These are phyloP conservation scores for Hypoxylon sp. DNA, from an alignment of 2,329 filamentous ascomycete genomes.

Conservation along the genomic window DNA sequence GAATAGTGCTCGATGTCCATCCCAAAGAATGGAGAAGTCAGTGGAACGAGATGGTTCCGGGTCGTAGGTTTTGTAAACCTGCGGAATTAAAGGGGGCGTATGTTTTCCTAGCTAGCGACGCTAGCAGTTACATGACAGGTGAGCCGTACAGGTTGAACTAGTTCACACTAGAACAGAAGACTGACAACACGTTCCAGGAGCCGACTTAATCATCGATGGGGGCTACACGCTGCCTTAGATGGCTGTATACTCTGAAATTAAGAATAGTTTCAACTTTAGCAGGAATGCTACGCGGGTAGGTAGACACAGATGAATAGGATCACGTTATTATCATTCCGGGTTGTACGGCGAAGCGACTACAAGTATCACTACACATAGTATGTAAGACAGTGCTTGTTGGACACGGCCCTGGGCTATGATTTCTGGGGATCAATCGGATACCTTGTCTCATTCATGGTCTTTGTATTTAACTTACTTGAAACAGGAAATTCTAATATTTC, in stretches of 20 bases:
- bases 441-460: too few species aligned
- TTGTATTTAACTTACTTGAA: too few species aligned
- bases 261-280: not conserved
- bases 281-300: too few species aligned
- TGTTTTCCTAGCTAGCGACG: constrained; percentile 55
- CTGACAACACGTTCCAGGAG: constrained; percentile 35
- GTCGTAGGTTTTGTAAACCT: constrained; percentile 48
- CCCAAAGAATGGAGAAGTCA: constrained; percentile 47
- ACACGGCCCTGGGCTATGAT: too few species aligned
- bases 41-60: constrained; percentile 51
- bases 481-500: too few species aligned
- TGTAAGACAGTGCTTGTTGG: too few species aligned
- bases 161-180: not conserved
- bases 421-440: too few species aligned
- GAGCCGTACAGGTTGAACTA: constrained; percentile 21
- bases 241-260: not conserved
- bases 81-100: constrained; percentile 53
- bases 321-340: too few species aligned
- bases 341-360: too few species aligned
- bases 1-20: constrained; percentile 49
- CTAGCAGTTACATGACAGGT: constrained; percentile 57
- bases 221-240: constrained; percentile 44
- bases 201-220: constrained; percentile 49
- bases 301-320: too few species aligned
- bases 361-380: too few species aligned